These are phyloP conservation scores for Cudoniella acicularis DNA, from an alignment of 495 filamentous ascomycete species.

Conservation along the genomic window DNA sequence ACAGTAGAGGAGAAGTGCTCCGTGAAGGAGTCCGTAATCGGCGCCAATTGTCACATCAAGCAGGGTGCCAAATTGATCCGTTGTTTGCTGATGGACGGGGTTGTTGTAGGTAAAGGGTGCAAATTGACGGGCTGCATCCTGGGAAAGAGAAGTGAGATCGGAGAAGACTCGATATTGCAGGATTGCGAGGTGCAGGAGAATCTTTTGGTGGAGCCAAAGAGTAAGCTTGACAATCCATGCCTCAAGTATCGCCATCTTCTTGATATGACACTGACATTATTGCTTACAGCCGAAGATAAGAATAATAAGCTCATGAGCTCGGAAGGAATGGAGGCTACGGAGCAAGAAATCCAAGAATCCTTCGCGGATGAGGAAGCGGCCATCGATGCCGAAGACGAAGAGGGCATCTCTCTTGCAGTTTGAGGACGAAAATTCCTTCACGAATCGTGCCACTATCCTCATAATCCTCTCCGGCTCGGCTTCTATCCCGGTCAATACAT, in stretches of 20 bases:
- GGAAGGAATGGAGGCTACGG: constrained; percentile 63
- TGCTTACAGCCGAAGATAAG: constrained; percentile 63
- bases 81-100: constrained; percentile 89
- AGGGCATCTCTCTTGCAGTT: constrained; percentile 6
- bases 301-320: constrained; percentile 84
- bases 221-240: too few species aligned
- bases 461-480: too few species aligned
- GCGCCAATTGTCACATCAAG: constrained; percentile 78
- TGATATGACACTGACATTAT: constrained; percentile 6
- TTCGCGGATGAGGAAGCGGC: constrained; percentile 30
- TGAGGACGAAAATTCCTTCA: not conserved
- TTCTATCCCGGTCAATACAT: too few species aligned
- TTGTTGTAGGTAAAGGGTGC: constrained; percentile 70
- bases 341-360: constrained; percentile 44
- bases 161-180: constrained; percentile 68
- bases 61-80: constrained; percentile 73
- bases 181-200: constrained; percentile 92
- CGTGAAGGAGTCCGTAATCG: constrained; percentile 88
- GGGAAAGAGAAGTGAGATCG: constrained; percentile 70
- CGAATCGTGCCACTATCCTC: too few species aligned
- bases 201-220: constrained; percentile 72
- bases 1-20: constrained; percentile 75
- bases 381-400: constrained; percentile 11
- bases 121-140: constrained; percentile 79
- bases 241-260: not conserved